Evolutionary conservation across 164 flowering plant species (phyloP).

Genomic region (Nymphaea colorata): DNA sequence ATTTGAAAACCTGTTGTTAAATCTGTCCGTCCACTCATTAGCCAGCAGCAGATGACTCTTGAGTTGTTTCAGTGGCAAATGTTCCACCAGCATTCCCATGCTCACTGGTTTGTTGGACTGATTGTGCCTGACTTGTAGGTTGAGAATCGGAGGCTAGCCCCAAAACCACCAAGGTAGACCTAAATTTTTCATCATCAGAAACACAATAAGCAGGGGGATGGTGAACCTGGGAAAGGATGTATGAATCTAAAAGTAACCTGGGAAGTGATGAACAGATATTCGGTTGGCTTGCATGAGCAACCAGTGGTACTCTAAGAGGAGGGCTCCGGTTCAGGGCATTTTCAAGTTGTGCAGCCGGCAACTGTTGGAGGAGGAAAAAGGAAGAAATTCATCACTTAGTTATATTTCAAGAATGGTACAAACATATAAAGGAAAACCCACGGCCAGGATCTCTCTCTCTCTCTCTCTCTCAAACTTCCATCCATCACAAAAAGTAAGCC

Average conservation of each 20-base stretch:
- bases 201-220: background rate
- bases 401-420: background rate
- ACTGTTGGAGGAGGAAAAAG: conserved; percentile 22
- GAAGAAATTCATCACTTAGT: conserved; percentile 2
- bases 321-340: conserved; percentile 64
- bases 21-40: conserved; percentile 6
- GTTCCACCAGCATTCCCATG: conserved; percentile 31
- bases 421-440: background rate
- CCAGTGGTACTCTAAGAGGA: conserved; percentile 58
- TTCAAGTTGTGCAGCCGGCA: conserved; percentile 85
- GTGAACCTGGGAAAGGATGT: background rate
- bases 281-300: conserved; percentile 76
- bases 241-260: conserved; percentile 29
- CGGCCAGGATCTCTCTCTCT: background rate
- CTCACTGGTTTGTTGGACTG: conserved; percentile 32
- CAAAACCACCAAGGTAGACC: conserved; percentile 62
- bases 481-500: too few species aligned
- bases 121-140: conserved; percentile 30
- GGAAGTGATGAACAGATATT: conserved; percentile 61
- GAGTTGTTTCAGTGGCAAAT: conserved; percentile 30
- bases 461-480: too few species aligned
- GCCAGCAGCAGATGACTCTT: conserved; percentile 37
- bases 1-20: too few species aligned
- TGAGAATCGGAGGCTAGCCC: conserved; percentile 63
- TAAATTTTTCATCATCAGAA: conserved; percentile 7